Base-by-base conservation (phyloP, 176 grass and related monocot species). In the Raddia guianensis region DNA sequence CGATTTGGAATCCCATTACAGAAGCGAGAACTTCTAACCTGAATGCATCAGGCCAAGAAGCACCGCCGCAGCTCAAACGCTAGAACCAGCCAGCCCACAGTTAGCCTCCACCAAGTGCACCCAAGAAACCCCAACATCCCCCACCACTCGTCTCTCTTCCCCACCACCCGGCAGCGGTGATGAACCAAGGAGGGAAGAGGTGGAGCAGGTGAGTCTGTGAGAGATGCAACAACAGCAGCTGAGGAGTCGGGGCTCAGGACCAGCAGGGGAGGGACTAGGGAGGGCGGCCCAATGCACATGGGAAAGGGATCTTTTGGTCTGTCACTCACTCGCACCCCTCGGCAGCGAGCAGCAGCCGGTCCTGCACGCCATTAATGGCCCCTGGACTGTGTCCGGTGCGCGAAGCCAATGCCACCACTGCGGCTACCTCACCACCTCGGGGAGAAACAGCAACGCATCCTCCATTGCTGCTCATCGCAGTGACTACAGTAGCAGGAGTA, bases 301-400 rank as follows among this genome's bases (percentile, higher is more conserved):
- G 52, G 82, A 84, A 76, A 58, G 72, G 52, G 82, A 84, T 57
- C 63, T 63, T 56, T 68, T 66, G 16, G 20, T 11, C 52, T 13
- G 18, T 15, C 55, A 8, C 56, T 8, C 74, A 3, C 12, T 35
- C 48, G 12, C 59, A 18, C 45, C 13, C 12, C 69, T 58, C n/a
- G 14, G 72, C 32, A 19, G 34, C 21, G 5, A 72, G 16, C 15
- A 12, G 78, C 42, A 44, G 8, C 10, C 62, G 48, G 73, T 20
- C 45, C 63, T 27, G 73, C 53, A 49, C 54, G 64, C 11, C 55
- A 55, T 45, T 63, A 72, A 78, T 85, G 48, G 66, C 3, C 72
- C 72, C 37, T 46, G 15, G 46, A 33, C 81, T 61, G 49, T 47
- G 50, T n/a, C n/a, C 80, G 43, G 53, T 73, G 57, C 2, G 1